Conservation (phyloP, 1,284 basidiomycete genomes). For the Ustilago curta region DNA sequence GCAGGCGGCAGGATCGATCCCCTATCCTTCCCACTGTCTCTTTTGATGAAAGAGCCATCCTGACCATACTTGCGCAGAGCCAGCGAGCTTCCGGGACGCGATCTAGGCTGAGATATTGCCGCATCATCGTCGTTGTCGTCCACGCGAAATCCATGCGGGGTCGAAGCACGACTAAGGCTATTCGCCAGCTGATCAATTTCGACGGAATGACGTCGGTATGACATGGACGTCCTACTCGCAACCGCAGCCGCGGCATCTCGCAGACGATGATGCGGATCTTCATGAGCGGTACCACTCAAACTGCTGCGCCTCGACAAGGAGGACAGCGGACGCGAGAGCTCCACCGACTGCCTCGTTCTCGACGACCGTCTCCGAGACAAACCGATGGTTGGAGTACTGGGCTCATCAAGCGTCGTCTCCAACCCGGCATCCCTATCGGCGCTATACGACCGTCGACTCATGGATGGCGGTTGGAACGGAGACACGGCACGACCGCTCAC, state of each 20-base stretch:
- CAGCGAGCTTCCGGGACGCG: constrained; percentile 22
- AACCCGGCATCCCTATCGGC: neutral
- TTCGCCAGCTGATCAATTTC: constrained; percentile 35
- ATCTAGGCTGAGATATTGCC: constrained; percentile 3
- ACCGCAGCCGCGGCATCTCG: constrained; percentile 42
- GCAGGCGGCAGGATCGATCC: constrained; percentile 56
- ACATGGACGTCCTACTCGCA: constrained; percentile 27
- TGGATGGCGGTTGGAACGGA: constrained; percentile 3
- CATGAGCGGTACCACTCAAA: constrained; percentile 9
- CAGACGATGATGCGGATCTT: constrained; percentile 23
- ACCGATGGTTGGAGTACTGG: neutral
- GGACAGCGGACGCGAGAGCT: constrained; percentile 21
- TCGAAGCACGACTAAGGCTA: constrained; percentile 32
- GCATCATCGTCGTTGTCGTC: constrained; percentile 26
- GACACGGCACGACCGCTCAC: constrained; percentile 13
- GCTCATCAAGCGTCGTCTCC: constrained; percentile 23
- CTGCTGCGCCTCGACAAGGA: constrained; percentile 33
- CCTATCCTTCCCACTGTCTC: constrained; percentile 23
- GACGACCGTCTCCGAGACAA: constrained; percentile 16
- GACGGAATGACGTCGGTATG: constrained; percentile 26
- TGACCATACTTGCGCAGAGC: constrained; percentile 27
- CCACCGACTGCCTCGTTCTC: constrained; percentile 16
- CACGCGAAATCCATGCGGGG: constrained; percentile 30
- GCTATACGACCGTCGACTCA: constrained; percentile 11
- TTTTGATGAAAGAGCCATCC: constrained; percentile 36